Percentiles rank a stretch among this genome's conserved stretches.
phyloP scores from a whole-genome alignment of 2,329 filamentous ascomycete genomes.

The Parascedosporium putredinis region DNA sequence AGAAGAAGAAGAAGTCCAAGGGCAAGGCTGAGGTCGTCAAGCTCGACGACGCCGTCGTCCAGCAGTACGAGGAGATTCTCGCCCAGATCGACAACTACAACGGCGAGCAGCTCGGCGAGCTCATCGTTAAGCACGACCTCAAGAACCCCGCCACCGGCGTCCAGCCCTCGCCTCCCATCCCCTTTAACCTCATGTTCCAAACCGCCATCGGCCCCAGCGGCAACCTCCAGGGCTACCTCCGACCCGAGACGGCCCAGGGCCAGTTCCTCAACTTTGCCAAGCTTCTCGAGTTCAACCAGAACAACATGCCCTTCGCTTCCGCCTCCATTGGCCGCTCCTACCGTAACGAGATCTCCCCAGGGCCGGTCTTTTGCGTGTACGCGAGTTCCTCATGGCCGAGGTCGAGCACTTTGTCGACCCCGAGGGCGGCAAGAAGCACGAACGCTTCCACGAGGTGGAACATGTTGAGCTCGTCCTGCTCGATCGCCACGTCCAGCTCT shows the following conservation, averaged over 20 bases:
- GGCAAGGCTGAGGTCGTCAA: slow-evolving; percentile 70
- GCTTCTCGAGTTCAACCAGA: slow-evolving; percentile 91
- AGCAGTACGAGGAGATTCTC: slow-evolving; percentile 85
- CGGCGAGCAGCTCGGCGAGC: slow-evolving; percentile 70
- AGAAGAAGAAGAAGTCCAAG: slow-evolving; percentile 82
- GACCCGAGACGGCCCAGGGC: slow-evolving; percentile 93
- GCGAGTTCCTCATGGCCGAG: slow-evolving; percentile 97
- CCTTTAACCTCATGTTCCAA: slow-evolving; percentile 99
- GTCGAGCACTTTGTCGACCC: slow-evolving; percentile 98
- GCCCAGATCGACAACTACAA: slow-evolving; percentile 94
- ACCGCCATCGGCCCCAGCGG: slow-evolving; percentile 88
- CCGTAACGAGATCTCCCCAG: slow-evolving; percentile 97
- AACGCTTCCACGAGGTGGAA: slow-evolving; percentile 75
- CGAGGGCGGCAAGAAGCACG: slow-evolving; percentile 86
- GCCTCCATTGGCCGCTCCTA: slow-evolving; percentile 97
- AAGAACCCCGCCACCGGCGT: slow-evolving; percentile 74
- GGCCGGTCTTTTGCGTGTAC: slow-evolving; percentile 80
- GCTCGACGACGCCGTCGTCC: slow-evolving; percentile 73
- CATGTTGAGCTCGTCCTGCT: slow-evolving; percentile 76
- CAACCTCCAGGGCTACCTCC: slow-evolving; percentile 73
- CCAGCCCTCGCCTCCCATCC: slow-evolving; percentile 67
- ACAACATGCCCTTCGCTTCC: slow-evolving; percentile 91
- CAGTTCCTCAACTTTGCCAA: slow-evolving; percentile 97
- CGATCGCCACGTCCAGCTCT: slow-evolving; percentile 73
- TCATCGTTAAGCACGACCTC: slow-evolving; percentile 85